Evolutionary conservation across 1,284 basidiomycete genomes (phyloP).

Genomic region (Kalmanozyma brasiliensis): DNA sequence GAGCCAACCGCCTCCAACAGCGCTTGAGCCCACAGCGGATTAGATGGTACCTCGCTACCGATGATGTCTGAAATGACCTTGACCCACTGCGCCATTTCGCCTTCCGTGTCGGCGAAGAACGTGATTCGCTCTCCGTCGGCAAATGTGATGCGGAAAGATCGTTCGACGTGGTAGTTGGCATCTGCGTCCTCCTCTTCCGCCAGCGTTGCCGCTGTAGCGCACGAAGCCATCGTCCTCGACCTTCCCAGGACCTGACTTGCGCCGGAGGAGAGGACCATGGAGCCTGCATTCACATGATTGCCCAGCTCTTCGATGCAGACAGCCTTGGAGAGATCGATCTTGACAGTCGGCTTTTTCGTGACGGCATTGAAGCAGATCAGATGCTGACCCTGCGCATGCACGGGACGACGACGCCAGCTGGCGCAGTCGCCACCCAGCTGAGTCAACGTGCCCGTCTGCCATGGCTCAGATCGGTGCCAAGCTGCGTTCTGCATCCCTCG

Average conservation of each 20-base stretch:
- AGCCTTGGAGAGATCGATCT: constrained; percentile 89
- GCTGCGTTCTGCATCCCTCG: constrained; percentile 86
- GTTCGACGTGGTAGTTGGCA: constrained; percentile 75
- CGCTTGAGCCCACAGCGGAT: constrained; percentile 61
- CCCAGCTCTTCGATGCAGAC: constrained; percentile 80
- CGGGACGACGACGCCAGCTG: constrained; percentile 86
- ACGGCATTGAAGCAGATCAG: constrained; percentile 93
- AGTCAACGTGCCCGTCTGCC: constrained; percentile 83
- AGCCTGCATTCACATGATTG: constrained; percentile 67
- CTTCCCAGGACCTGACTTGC: constrained; percentile 33
- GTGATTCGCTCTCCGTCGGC: constrained; percentile 81
- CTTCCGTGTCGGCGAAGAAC: constrained; percentile 91
- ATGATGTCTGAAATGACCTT: constrained; percentile 67
- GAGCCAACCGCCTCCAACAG: constrained; percentile 27
- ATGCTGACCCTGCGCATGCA: constrained; percentile 85
- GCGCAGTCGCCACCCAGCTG: constrained; percentile 92
- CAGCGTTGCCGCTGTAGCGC: constrained; percentile 29
- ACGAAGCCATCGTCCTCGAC: constrained; percentile 34
- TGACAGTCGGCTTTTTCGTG: constrained; percentile 87
- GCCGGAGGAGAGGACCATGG: constrained; percentile 34
- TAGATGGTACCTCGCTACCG: constrained; percentile 45
- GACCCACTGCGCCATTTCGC: constrained; percentile 86
- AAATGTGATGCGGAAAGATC: constrained; percentile 88
- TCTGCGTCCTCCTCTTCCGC: constrained; percentile 73
- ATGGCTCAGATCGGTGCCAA: constrained; percentile 89